phyloP scores from a whole-genome alignment of 345 rosid genomes.

The Moricandia arvensis region DNA sequence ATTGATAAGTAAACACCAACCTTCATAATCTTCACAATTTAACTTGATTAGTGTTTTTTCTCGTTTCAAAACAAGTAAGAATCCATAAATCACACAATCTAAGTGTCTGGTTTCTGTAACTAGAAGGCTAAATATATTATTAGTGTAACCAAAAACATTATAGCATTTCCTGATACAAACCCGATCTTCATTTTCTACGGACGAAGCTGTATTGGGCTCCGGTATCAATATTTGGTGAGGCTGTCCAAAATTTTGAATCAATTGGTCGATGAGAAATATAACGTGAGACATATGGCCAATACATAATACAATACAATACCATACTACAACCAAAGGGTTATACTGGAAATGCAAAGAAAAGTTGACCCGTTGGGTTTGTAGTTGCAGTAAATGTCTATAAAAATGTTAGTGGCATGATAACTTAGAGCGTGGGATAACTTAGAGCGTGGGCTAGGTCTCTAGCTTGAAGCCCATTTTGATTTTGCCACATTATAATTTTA shows the following conservation, averaged over 20 bases:
- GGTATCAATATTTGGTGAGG: no score
- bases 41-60: no score
- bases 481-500: neutral
- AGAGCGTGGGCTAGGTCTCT: neutral
- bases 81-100: neutral
- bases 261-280: neutral
- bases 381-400: neutral
- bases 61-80: neutral
- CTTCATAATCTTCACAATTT: neutral
- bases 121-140: no score
- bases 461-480: neutral
- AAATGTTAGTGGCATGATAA: neutral
- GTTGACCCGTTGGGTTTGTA: neutral
- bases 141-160: no score
- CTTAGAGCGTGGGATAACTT: no score
- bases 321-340: neutral
- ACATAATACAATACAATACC: neutral
- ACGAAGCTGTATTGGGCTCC: no score
- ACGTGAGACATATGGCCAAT: neutral
- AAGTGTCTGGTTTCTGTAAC: neutral
- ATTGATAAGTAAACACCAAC: neutral
- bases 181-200: no score
- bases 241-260: no score
- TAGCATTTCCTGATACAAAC: no score
- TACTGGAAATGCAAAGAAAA: neutral